Conservation (phyloP, 2,329 filamentous ascomycete species). For the Phyllosticta citribraziliensis region DNA sequence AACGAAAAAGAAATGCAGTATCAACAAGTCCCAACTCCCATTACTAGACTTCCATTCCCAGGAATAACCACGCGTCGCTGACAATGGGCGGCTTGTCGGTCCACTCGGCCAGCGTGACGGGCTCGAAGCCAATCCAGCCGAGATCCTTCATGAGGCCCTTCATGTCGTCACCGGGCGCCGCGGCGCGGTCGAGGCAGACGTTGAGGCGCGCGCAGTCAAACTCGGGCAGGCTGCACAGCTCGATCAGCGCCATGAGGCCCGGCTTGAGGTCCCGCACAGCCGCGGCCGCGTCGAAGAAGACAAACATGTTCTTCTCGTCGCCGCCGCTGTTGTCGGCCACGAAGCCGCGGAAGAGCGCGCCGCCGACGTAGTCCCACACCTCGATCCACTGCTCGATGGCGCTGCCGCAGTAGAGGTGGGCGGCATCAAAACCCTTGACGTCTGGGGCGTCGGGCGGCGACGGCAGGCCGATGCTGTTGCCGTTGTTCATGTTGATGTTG, state of each 20-base stretch:
- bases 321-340: constrained; percentile 58
- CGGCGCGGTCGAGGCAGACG: constrained; percentile 64
- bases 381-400: constrained; percentile 58
- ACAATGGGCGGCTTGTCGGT: constrained; percentile 51
- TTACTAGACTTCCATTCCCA: constrained; percentile 72
- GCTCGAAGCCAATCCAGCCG: constrained; percentile 86
- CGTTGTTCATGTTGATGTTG: constrained; percentile 14
- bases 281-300: constrained; percentile 72
- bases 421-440: constrained; percentile 8
- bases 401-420: constrained; percentile 11
- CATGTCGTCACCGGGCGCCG: constrained; percentile 47
- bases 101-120: constrained; percentile 73
- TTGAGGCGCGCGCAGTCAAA: constrained; percentile 70
- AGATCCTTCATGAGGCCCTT: constrained; percentile 68
- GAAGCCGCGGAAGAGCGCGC: constrained; percentile 78
- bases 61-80: constrained; percentile 73
- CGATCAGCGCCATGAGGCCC: constrained; percentile 81
- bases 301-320: constrained; percentile 66
- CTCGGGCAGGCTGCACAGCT: constrained; percentile 63
- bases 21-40: neutral
- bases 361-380: constrained; percentile 77
- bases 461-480: constrained; percentile 19
- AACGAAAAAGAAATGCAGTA: neutral
- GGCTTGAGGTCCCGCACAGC: constrained; percentile 73
- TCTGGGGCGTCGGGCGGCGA: constrained; percentile 22